Percentiles rank a stretch among this genome's conserved stretches.
These are phyloP conservation scores for Starmera amethionina DNA, from an alignment of 805 yeast genomes.

Conservation along the genomic window DNA sequence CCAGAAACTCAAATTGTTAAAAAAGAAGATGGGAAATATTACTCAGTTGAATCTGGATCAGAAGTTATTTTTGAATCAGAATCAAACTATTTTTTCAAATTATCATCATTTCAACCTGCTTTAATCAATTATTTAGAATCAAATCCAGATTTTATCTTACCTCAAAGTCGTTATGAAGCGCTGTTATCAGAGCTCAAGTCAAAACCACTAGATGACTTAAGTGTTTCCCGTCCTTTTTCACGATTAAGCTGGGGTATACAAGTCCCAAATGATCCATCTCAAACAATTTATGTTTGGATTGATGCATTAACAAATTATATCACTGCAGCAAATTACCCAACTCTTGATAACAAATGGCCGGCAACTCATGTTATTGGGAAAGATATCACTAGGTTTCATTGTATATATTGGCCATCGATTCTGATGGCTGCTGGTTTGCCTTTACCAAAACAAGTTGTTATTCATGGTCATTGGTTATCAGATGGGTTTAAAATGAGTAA, in stretches of 20 bases:
- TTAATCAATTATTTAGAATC: slow-evolving; percentile 39
- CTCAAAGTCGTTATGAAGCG: slow-evolving; percentile 43
- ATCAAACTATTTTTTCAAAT: slow-evolving; percentile 75
- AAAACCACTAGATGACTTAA: slow-evolving; percentile 50
- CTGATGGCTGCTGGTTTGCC: slow-evolving; percentile 71
- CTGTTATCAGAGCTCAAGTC: slow-evolving; percentile 48
- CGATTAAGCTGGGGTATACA: slow-evolving; percentile 84
- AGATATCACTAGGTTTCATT: slow-evolving; percentile 82
- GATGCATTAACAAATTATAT: slow-evolving; percentile 86
- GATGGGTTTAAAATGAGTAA: slow-evolving; percentile 92
- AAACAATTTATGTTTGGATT: slow-evolving; percentile 91
- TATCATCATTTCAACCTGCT: slow-evolving; percentile 47
- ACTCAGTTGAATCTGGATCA: slow-evolving; percentile 61
- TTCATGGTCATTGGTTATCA: slow-evolving; percentile 92
- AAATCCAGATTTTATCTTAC: slow-evolving; percentile 56
- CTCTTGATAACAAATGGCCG: slow-evolving; percentile 14
- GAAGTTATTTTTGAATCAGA: slow-evolving; percentile 72
- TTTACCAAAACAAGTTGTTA: slow-evolving; percentile 65
- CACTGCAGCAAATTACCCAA: slow-evolving; percentile 59
- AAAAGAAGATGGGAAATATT: slow-evolving; percentile 24
- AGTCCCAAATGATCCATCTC: slow-evolving; percentile 73
- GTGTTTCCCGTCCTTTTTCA: slow-evolving; percentile 76
- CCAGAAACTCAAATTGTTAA: slow-evolving; percentile 62
- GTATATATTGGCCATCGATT: slow-evolving; percentile 91
- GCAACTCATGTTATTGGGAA: slow-evolving; percentile 79